Evolutionary conservation across 2,329 filamentous ascomycete genomes (phyloP).

Genomic region (Alternaria ethzedia): DNA sequence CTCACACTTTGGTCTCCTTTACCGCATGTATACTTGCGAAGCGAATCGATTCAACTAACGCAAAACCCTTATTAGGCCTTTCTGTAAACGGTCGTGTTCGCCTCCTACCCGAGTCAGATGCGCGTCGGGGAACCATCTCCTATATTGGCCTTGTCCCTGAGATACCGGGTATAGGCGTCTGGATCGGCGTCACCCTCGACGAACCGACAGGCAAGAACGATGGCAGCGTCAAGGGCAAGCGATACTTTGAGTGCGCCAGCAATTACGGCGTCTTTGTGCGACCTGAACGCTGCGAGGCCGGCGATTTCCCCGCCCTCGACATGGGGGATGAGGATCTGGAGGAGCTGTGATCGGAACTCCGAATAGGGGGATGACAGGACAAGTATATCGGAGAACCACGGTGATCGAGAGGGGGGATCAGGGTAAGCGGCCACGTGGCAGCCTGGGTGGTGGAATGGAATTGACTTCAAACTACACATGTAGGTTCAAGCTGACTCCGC

Average conservation of each 20-base stretch:
- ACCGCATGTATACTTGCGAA: background rate
- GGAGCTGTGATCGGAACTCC: slow-evolving; percentile 51
- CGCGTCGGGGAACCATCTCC: slow-evolving; percentile 70
- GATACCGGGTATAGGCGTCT: slow-evolving; percentile 69
- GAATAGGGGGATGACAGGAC: background rate
- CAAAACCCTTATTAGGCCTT: slow-evolving; percentile 29
- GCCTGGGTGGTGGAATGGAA: background rate
- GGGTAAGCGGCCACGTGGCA: background rate
- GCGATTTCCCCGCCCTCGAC: slow-evolving; percentile 67
- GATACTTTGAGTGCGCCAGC: slow-evolving; percentile 73
- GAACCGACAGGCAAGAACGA: slow-evolving; percentile 86
- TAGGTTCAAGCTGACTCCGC: background rate
- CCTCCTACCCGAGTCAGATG: slow-evolving; percentile 67
- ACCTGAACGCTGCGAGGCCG: slow-evolving; percentile 77
- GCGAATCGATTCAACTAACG: slow-evolving; percentile 3
- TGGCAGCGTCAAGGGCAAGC: slow-evolving; percentile 69
- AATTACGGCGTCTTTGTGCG: slow-evolving; percentile 82
- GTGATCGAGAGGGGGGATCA: background rate
- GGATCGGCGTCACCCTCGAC: slow-evolving; percentile 76
- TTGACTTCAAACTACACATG: background rate
- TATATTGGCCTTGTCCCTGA: slow-evolving; percentile 78
- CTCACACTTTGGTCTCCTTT: background rate
- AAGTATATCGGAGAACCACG: background rate
- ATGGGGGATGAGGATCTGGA: slow-evolving; percentile 69
- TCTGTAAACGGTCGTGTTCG: slow-evolving; percentile 41